Evolutionary conservation across 306 rosid species (phyloP).

Genomic region (Pterocarpus macrocarpus): DNA sequence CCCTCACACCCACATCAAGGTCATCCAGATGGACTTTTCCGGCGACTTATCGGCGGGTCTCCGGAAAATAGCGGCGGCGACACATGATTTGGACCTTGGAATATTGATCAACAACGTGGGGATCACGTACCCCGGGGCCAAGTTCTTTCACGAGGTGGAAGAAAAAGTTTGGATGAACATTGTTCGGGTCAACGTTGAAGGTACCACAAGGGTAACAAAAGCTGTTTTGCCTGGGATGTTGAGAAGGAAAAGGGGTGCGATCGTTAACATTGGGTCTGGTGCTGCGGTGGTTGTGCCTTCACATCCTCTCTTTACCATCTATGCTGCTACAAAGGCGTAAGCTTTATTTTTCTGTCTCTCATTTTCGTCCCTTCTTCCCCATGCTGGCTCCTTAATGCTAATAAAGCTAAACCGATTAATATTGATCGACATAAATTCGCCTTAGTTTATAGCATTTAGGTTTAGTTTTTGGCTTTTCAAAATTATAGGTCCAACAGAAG

Average conservation of each 20-base stretch:
- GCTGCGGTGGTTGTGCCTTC: constrained; percentile 81
- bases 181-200: constrained; percentile 70
- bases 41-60: constrained; percentile 42
- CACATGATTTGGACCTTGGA: constrained; percentile 53
- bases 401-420: no score
- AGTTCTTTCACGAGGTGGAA: constrained; percentile 70
- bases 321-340: constrained; percentile 92
- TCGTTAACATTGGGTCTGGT: constrained; percentile 80
- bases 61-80: constrained; percentile 47
- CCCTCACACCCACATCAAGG: constrained; percentile 48
- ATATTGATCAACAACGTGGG: constrained; percentile 81
- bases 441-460: no score
- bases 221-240: constrained; percentile 68
- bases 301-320: constrained; percentile 78
- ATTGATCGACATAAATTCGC: no score
- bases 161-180: constrained; percentile 72
- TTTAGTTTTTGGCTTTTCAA: no score
- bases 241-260: constrained; percentile 64
- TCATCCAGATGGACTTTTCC: constrained; percentile 62
- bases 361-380: background rate
- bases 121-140: constrained; percentile 66
- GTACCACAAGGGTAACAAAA: constrained; percentile 64
- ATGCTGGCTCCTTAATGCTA: no score
- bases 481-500: no score
- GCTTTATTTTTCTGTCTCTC: constrained; percentile 4